Evolutionary conservation across 495 filamentous ascomycete genomes (phyloP), one percentile per base, ranked within the genome.

Genomic region (Hamigera avellanea): DNA sequence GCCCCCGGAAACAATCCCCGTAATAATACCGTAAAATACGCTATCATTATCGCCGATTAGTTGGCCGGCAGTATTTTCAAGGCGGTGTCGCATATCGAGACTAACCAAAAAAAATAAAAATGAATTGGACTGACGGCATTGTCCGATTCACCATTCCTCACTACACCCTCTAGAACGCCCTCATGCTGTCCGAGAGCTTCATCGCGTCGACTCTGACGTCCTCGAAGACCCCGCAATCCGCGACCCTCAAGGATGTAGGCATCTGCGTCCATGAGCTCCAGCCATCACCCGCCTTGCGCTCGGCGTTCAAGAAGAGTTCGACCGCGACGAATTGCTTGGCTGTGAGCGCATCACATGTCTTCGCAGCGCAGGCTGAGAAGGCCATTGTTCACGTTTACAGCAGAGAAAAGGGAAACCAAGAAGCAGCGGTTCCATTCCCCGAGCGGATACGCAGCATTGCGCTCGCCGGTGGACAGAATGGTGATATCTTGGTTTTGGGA

Each of bases 241-340:
- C 75, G 32, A 70, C 73, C 35, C 63, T 78, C 16, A 82, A 82
- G 53, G 85, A 91, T 60, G 78, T 80, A 17, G 83, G 81, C 33
- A 81, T 95, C 48, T 87, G 87, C 61, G 42, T 88, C 42, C 82
- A 93, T 49, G 82, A 83, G 40, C 69, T 86, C 44, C 82, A 86
- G 48, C 83, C 88, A 32, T 64, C 75, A 32, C 71, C 78, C 37
- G 67, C 73, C 6, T 69, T 83, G 43, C 80, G 78, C 49, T 69
- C 72, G 40, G 75, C 75, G 43, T 93, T 93, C 72, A 96, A 95
- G 72, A 95, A 93, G 64, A 93, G 83, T 62, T 86, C 84, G 21
- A 80, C 81, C 6, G 65, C 77, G 15, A 62, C 71, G 31, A 84
- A 87, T 57, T 80, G 83, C 42, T 61, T 98, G 17, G 91, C 84